Evolutionary conservation across 345 rosid genomes (phyloP).

Genomic region (Mallotus nudiflorus): DNA sequence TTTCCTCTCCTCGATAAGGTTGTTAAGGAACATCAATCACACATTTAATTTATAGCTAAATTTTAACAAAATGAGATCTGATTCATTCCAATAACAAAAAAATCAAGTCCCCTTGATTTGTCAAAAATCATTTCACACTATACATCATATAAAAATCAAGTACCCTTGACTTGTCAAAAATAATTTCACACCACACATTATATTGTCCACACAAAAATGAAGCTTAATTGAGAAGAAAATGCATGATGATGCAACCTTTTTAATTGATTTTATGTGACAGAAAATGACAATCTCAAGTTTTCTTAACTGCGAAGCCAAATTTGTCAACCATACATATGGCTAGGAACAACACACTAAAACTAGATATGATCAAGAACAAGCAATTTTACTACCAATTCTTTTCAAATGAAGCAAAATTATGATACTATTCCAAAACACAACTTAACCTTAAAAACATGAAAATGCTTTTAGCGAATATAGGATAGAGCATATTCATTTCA

Average conservation of each 20-base stretch:
- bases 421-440: too few relatives aligned
- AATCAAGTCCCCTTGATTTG: neutral
- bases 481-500: neutral
- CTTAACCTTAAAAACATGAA: neutral
- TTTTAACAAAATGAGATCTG: conserved; percentile 4
- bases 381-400: neutral
- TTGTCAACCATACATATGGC: too few relatives aligned
- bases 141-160: too few relatives aligned
- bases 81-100: neutral
- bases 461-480: too few relatives aligned
- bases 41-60: neutral
- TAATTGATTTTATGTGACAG: neutral
- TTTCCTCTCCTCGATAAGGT: neutral
- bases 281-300: neutral
- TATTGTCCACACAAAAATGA: too few relatives aligned
- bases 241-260: neutral
- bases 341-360: too few relatives aligned
- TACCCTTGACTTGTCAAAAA: too few relatives aligned
- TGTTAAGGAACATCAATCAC: conserved; percentile 1
- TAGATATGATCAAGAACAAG: neutral
- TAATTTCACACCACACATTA: too few relatives aligned
- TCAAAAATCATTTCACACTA: neutral
- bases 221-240: neutral
- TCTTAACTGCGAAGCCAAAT: too few relatives aligned
- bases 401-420: neutral